These are phyloP conservation scores for Iris pallida DNA, from an alignment of 116 monocot genomes.

Conservation along the genomic window DNA sequence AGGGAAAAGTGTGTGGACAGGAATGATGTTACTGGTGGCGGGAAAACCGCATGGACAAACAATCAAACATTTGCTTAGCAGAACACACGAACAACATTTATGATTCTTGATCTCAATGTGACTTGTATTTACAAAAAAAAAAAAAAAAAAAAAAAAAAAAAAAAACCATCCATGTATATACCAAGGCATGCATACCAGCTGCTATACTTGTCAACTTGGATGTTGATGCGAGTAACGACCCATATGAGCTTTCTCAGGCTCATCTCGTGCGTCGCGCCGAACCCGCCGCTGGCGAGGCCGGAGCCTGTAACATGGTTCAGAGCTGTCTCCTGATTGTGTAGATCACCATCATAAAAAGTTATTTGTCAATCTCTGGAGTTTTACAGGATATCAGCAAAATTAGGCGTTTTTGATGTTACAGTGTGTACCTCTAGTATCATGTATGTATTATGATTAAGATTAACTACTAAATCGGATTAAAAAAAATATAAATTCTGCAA, in stretches of 20 bases:
- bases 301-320: conserved; percentile 58
- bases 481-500: too few relatives aligned
- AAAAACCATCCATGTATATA: neutral
- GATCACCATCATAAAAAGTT: too few relatives aligned
- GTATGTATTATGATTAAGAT: too few relatives aligned
- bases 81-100: neutral
- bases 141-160: neutral
- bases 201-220: conserved; percentile 59
- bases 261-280: conserved; percentile 62
- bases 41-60: too few relatives aligned
- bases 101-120: neutral
- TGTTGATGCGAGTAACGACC: conserved; percentile 50
- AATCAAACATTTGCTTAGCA: neutral
- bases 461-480: too few relatives aligned
- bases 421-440: too few relatives aligned
- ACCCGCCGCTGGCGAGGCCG: conserved; percentile 48
- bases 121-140: neutral
- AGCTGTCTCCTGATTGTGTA: conserved; percentile 52
- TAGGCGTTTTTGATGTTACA: too few relatives aligned
- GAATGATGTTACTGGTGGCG: too few relatives aligned
- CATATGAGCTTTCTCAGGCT: conserved; percentile 51
- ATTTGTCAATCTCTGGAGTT: too few relatives aligned
- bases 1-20: too few relatives aligned
- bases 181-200: conserved; percentile 30
- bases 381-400: too few relatives aligned